These are phyloP conservation scores for Tricholomella constricta DNA, from an alignment of 768 basidiomycete species.

Conservation along the genomic window DNA sequence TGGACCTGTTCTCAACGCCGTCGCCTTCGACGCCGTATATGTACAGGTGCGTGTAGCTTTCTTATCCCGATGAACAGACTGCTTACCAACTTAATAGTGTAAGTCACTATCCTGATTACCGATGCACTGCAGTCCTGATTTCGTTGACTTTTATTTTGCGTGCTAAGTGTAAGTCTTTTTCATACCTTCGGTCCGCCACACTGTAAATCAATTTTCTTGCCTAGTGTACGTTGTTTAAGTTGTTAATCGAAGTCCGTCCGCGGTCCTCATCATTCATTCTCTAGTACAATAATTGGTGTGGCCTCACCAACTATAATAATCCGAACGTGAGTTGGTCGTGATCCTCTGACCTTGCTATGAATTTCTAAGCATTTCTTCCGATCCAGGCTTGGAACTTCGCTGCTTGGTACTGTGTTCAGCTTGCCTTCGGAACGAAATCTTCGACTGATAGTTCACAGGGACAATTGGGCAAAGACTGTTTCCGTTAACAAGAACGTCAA, in stretches of 20 bases:
- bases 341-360: no score
- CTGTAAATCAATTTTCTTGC: background rate
- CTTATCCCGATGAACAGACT: background rate
- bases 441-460: constrained; percentile 30
- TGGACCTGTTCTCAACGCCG: constrained; percentile 54
- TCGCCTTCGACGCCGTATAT: constrained; percentile 65
- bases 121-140: background rate
- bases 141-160: background rate
- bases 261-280: background rate
- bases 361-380: no score
- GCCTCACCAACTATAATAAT: constrained; percentile 42
- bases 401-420: constrained; percentile 35
- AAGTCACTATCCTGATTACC: background rate
- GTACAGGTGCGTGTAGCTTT: constrained; percentile 54
- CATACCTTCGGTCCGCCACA: background rate
- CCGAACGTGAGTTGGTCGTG: constrained; percentile 38
- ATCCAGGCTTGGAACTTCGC: constrained; percentile 47
- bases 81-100: constrained; percentile 6
- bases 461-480: constrained; percentile 55
- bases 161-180: background rate
- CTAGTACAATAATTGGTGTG: constrained; percentile 23
- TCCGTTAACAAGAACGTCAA: constrained; percentile 56
- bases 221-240: constrained; percentile 13
- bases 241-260: background rate
- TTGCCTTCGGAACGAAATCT: background rate